phyloP scores from a whole-genome alignment of 2,329 filamentous ascomycete genomes.

The Ophiostoma fasciatum region DNA sequence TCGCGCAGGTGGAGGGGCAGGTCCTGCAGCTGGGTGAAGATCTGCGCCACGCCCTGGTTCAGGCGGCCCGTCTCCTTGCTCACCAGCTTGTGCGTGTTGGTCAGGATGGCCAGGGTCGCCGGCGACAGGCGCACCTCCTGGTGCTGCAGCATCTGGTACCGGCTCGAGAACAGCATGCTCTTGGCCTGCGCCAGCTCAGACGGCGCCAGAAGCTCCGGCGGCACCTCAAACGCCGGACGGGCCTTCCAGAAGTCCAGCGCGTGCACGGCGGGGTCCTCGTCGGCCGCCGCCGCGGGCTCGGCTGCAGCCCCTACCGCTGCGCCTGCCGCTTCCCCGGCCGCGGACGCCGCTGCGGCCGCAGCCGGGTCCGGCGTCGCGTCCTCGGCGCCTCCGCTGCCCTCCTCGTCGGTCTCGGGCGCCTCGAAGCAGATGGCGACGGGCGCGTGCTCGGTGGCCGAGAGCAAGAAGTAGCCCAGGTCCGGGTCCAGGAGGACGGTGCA shows the following conservation, averaged over 20 bases:
- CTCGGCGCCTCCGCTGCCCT: constrained; percentile 22
- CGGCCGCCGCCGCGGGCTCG: constrained; percentile 17
- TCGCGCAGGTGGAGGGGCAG: constrained; percentile 52
- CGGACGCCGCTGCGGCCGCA: not conserved
- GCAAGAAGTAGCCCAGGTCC: constrained; percentile 47
- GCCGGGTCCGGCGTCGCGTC: constrained; percentile 1
- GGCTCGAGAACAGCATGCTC: constrained; percentile 39
- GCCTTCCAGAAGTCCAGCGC: constrained; percentile 37
- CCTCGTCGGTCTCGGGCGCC: constrained; percentile 35
- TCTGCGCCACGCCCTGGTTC: constrained; percentile 53
- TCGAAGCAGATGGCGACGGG: constrained; percentile 47
- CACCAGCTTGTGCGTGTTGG: constrained; percentile 56
- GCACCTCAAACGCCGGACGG: constrained; percentile 16
- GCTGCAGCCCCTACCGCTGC: not conserved
- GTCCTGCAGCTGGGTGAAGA: constrained; percentile 56
- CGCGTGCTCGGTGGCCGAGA: constrained; percentile 43
- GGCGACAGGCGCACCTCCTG: constrained; percentile 57
- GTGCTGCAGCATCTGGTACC: constrained; percentile 43
- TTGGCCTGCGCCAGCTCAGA: constrained; percentile 27
- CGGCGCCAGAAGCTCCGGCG: constrained; percentile 10
- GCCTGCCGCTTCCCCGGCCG: no score
- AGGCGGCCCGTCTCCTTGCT: constrained; percentile 54
- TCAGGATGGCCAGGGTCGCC: constrained; percentile 55
- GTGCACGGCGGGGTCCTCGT: constrained; percentile 27
- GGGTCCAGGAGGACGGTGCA: constrained; percentile 41